A percentile compares a stretch with the other conserved stretches of the same genome.
phyloP scores from a whole-genome alignment of 331 rosid genomes.

The Rosa hybrid region DNA sequence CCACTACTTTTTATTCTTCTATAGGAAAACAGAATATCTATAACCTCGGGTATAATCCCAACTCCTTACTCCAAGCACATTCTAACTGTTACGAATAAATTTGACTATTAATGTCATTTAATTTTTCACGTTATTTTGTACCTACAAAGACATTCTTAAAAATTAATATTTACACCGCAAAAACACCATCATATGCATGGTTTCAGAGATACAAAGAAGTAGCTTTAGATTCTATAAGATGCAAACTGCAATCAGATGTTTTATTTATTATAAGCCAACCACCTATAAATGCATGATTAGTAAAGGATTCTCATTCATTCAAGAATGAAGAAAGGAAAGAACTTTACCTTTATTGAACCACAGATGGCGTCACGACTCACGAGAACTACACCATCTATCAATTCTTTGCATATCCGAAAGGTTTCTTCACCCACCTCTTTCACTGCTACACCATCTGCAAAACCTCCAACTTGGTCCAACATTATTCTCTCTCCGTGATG shows the following conservation, averaged over 20 bases:
- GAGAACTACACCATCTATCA: conserved; percentile 92
- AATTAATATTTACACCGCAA: conserved; percentile 1
- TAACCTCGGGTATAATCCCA: not conserved
- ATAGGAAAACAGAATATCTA: not conserved
- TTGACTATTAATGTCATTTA: conserved; percentile 2
- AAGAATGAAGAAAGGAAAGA: conserved; percentile 29
- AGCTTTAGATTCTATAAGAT: not conserved
- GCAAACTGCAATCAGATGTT: not conserved
- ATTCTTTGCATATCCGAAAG: conserved; percentile 78
- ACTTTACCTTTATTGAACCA: conserved; percentile 86
- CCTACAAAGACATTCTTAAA: not conserved
- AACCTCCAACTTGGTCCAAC: conserved; percentile 84
- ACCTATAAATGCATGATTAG: conserved; percentile 5
- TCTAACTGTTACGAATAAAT: not conserved
- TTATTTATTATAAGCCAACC: not conserved
- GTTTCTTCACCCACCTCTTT: conserved; percentile 98
- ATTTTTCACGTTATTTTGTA: not conserved
- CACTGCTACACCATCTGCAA: conserved; percentile 99
- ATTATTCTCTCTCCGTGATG: conserved; percentile 84
- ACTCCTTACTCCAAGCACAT: not conserved
- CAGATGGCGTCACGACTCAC: conserved; percentile 92
- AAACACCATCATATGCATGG: not conserved
- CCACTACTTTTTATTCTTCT: not conserved
- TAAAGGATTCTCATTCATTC: conserved; percentile 3
- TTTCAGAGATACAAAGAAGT: not conserved